phyloP scores from a whole-genome alignment of 192 early-diverging fungal genomes.

The Coemansia umbellata region DNA sequence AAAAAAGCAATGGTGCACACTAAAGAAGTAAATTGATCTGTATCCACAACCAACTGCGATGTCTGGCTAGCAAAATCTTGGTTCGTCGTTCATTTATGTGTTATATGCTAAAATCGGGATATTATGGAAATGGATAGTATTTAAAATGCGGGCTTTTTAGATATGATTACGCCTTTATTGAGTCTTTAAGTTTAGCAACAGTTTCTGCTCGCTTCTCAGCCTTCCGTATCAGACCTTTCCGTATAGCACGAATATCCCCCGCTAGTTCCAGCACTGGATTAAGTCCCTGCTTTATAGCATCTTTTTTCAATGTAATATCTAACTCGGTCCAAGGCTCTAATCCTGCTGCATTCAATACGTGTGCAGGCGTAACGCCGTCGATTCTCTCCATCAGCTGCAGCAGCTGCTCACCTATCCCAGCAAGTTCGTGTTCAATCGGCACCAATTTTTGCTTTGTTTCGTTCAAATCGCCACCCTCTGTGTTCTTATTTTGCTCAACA shows the following conservation, averaged over 20 bases:
- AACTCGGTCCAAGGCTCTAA: conserved; percentile 48
- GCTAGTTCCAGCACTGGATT: conserved; percentile 36
- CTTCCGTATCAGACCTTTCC: conserved; percentile 31
- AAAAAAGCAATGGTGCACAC: too few species aligned
- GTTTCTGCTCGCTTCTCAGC: conserved; percentile 26
- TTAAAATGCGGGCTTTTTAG: too few species aligned
- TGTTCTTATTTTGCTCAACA: not conserved
- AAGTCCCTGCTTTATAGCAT: conserved; percentile 15
- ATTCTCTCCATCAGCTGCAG: conserved; percentile 42
- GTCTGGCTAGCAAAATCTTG: too few species aligned
- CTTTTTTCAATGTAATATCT: conserved; percentile 17
- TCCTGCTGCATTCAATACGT: conserved; percentile 39
- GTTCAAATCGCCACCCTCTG: not conserved
- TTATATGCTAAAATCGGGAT: too few species aligned
- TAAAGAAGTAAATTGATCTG: too few species aligned
- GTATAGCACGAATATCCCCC: conserved; percentile 30
- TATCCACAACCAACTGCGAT: too few species aligned
- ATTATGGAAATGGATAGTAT: too few species aligned
- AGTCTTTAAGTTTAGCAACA: conserved; percentile 14
- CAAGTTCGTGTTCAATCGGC: conserved; percentile 13
- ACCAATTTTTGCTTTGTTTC: not conserved
- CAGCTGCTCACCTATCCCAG: conserved; percentile 22
- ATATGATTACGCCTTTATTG: too few species aligned
- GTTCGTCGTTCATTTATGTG: too few species aligned
- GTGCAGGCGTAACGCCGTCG: conserved; percentile 40